These are phyloP conservation scores for Biscutella laevigata DNA, from an alignment of 441 rosid species.

Conservation along the genomic window DNA sequence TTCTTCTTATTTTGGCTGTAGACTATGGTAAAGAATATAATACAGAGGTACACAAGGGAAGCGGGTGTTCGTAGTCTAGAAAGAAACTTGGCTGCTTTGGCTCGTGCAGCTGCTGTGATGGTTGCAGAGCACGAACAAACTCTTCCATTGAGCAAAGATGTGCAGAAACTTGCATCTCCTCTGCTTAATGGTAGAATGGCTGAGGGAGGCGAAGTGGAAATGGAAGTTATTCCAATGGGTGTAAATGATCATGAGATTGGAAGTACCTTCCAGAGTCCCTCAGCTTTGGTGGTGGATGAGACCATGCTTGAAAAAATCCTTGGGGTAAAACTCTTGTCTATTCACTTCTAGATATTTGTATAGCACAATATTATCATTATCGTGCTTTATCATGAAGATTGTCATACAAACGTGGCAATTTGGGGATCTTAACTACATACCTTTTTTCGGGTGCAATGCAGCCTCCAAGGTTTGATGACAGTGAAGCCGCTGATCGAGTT, in stretches of 20 bases:
- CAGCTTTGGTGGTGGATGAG: constrained; percentile 78
- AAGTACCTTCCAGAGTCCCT: constrained; percentile 52
- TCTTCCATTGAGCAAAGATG: constrained; percentile 66
- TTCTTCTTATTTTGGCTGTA: constrained; percentile 22
- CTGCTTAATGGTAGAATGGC: constrained; percentile 77
- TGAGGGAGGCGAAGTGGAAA: constrained; percentile 91
- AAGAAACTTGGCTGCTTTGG: constrained; percentile 88
- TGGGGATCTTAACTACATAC: neutral
- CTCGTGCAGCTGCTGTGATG: constrained; percentile 97
- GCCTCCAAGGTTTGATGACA: constrained; percentile 94
- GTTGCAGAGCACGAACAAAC: constrained; percentile 85
- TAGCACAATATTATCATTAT: neutral
- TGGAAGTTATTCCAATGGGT: constrained; percentile 93
- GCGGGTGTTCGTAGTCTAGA: constrained; percentile 92
- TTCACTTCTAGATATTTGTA: neutral
- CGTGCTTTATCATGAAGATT: neutral
- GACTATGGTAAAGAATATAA: constrained; percentile 79
- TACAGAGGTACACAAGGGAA: constrained; percentile 94
- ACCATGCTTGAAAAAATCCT: constrained; percentile 82
- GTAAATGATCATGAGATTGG: constrained; percentile 72
- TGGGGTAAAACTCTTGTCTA: constrained; percentile 47
- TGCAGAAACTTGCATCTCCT: constrained; percentile 68
- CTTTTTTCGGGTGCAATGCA: constrained; percentile 33
- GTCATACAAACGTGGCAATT: neutral
- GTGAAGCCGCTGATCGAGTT: constrained; percentile 87